phyloP scores from a whole-genome alignment of 768 basidiomycete genomes.

The Ramaria sp. region DNA sequence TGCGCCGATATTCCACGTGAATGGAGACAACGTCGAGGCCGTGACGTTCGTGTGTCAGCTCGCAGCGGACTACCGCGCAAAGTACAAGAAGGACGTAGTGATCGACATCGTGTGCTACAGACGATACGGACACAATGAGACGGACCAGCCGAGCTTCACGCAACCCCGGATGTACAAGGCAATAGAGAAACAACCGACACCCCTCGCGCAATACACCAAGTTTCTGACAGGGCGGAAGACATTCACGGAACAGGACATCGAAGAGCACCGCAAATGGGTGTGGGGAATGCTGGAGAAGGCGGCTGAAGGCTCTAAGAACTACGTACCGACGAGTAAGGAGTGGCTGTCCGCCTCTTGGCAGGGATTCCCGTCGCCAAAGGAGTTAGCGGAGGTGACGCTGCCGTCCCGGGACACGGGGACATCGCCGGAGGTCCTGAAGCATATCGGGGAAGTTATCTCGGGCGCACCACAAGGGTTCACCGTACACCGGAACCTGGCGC shows the following conservation, averaged over 20 bases:
- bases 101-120: constrained; percentile 98
- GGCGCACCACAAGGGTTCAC: constrained; percentile 76
- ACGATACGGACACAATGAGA: constrained; percentile 99
- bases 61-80: constrained; percentile 95
- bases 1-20: constrained; percentile 98
- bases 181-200: constrained; percentile 87
- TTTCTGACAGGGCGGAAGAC: constrained; percentile 84
- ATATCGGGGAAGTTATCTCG: constrained; percentile 81
- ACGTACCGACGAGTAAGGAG: constrained; percentile 88
- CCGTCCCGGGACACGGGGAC: constrained; percentile 86
- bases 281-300: constrained; percentile 99
- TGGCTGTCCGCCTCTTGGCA: constrained; percentile 98
- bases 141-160: constrained; percentile 97
- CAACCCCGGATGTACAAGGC: constrained; percentile 99
- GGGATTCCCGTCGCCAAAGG: constrained; percentile 94
- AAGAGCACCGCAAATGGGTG: constrained; percentile 98
- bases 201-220: constrained; percentile 86
- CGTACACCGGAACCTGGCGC: constrained; percentile 86
- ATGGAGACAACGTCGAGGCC: constrained; percentile 96
- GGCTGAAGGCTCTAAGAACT: constrained; percentile 87
- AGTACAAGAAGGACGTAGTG: constrained; percentile 98
- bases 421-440: constrained; percentile 63
- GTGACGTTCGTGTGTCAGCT: constrained; percentile 98
- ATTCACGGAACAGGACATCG: constrained; percentile 92
- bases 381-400: constrained; percentile 85